Evolutionary conservation across 2,329 filamentous ascomycete genomes (phyloP).

Genomic region (Ceratocystis huliohia): DNA sequence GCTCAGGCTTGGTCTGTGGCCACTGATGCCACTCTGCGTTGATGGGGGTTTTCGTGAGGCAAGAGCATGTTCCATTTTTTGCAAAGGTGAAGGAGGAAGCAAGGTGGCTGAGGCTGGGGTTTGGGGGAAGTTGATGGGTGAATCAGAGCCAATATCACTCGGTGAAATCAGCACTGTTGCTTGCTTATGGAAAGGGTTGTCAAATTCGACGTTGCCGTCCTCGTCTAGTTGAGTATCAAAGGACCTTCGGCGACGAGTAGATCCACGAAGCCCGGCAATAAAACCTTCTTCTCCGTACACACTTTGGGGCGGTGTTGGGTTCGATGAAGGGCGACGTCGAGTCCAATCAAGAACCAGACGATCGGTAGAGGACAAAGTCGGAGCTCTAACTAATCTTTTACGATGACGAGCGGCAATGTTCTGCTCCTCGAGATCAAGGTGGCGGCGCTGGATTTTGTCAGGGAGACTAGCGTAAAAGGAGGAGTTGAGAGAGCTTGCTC

Average conservation of each 20-base stretch:
- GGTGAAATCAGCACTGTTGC: constrained; percentile 18
- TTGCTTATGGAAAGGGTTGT: constrained; percentile 19
- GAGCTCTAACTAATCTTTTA: background rate
- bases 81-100: constrained; percentile 12
- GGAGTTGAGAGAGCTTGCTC: constrained; percentile 42
- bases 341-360: constrained; percentile 19
- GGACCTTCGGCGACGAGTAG: constrained; percentile 24
- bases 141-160: constrained; percentile 13
- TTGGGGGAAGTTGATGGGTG: constrained; percentile 12
- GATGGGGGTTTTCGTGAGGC: constrained; percentile 24
- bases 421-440: constrained; percentile 62
- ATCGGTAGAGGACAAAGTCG: constrained; percentile 15
- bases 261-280: constrained; percentile 25
- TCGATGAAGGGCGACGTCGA: constrained; percentile 18
- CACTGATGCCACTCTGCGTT: constrained; percentile 25
- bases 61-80: constrained; percentile 11
- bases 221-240: constrained; percentile 14
- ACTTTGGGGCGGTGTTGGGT: constrained; percentile 19
- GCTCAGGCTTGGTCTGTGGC: constrained; percentile 23
- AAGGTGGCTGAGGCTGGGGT: background rate
- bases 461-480: constrained; percentile 59
- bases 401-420: constrained; percentile 25
- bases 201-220: constrained; percentile 17
- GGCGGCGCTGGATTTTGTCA: constrained; percentile 56
- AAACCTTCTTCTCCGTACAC: constrained; percentile 19